A percentile compares a stretch with the other conserved stretches of the same genome.
Evolutionary conservation across 371 early-diverging fungal species (phyloP).

Genomic region (Mucor irregularis): DNA sequence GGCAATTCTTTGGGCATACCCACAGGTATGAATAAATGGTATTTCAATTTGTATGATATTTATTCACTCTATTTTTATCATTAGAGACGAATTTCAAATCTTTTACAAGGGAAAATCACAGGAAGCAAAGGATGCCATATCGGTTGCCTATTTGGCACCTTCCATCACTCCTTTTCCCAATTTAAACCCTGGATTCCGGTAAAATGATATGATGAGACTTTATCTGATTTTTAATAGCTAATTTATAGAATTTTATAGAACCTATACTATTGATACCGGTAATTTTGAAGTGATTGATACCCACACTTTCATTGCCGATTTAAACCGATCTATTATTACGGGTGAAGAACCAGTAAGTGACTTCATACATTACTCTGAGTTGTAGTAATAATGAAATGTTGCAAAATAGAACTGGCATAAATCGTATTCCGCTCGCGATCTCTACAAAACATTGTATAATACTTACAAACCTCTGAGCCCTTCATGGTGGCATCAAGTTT

Average conservation of each 20-base stretch:
- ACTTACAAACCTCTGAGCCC: slow-evolving; percentile 40
- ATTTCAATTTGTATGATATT: not conserved
- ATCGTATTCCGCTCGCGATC: slow-evolving; percentile 56
- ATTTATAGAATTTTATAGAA: slow-evolving; percentile 7
- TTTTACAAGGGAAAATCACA: slow-evolving; percentile 46
- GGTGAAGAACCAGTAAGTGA: slow-evolving; percentile 37
- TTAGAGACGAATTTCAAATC: slow-evolving; percentile 55
- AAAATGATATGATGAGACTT: not conserved
- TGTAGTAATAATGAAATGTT: not conserved
- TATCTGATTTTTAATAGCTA: not conserved
- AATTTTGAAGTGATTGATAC: slow-evolving; percentile 65
- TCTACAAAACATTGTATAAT: slow-evolving; percentile 26
- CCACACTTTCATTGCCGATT: slow-evolving; percentile 54
- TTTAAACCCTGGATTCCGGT: slow-evolving; percentile 56
- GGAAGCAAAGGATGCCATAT: slow-evolving; percentile 47
- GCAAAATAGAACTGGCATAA: slow-evolving; percentile 56
- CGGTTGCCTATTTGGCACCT: slow-evolving; percentile 56
- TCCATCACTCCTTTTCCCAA: slow-evolving; percentile 54
- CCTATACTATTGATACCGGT: slow-evolving; percentile 55
- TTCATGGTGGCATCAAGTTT: slow-evolving; percentile 64
- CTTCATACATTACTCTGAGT: not conserved
- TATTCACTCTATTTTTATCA: not conserved
- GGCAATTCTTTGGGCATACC: slow-evolving; percentile 65
- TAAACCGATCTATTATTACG: slow-evolving; percentile 46
- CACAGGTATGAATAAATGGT: slow-evolving; percentile 36